Evolutionary conservation across 169 alveolate species (phyloP).

Genomic region (Babesia microti): DNA sequence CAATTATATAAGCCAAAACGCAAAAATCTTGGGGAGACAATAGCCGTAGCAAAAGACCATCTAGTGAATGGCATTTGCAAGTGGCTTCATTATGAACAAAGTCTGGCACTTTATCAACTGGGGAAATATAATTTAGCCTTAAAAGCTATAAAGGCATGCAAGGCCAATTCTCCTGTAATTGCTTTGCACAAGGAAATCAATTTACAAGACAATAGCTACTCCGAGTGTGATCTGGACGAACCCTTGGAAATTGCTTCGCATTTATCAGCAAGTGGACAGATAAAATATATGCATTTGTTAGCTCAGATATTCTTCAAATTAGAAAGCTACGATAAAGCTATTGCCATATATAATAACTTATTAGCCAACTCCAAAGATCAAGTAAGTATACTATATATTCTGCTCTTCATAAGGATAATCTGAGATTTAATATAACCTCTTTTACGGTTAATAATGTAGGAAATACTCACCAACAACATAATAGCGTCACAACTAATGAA

Average conservation of each 20-base stretch:
- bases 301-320: conserved; percentile 32
- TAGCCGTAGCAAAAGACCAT: conserved; percentile 20
- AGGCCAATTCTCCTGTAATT: conserved; percentile 11
- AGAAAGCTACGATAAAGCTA: conserved; percentile 23
- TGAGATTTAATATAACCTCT: too few relatives aligned
- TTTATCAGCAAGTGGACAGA: too few relatives aligned
- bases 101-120: conserved; percentile 25
- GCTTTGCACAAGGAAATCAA: conserved; percentile 8
- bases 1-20: too few relatives aligned
- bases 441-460: too few relatives aligned
- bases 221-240: not conserved
- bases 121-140: conserved; percentile 29
- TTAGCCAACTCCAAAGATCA: too few relatives aligned
- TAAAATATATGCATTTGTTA: conserved; percentile 14
- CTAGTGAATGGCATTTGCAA: conserved; percentile 19
- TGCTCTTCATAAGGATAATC: too few relatives aligned
- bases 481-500: too few relatives aligned
- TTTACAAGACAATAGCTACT: not conserved
- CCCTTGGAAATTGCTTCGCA: conserved; percentile 5
- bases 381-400: too few relatives aligned
- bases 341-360: conserved; percentile 3
- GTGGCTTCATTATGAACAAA: conserved; percentile 48
- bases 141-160: conserved; percentile 15
- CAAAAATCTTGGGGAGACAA: too few relatives aligned
- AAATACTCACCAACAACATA: too few relatives aligned